These are phyloP conservation scores for Euphorbia pulcherrima DNA, from an alignment of 345 rosid genomes.

Conservation along the genomic window DNA sequence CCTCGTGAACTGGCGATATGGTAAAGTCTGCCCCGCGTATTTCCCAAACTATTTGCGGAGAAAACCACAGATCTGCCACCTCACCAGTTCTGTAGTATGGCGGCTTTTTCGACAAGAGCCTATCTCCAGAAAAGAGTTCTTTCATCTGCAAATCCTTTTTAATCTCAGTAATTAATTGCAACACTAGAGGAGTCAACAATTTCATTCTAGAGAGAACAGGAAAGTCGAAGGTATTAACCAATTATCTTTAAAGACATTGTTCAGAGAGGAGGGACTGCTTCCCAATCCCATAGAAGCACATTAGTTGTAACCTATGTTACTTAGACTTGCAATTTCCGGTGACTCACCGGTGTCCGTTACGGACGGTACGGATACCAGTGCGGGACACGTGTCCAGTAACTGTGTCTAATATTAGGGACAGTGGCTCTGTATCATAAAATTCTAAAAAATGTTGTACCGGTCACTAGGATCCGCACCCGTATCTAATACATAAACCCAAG, in stretches of 20 bases:
- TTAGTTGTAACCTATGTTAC: not conserved
- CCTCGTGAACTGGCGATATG: slow-evolving; percentile 75
- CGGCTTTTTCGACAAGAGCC: slow-evolving; percentile 56
- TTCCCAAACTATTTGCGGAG: slow-evolving; percentile 74
- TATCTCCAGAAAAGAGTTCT: slow-evolving; percentile 61
- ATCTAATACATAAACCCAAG: too few species aligned
- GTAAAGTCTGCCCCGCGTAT: slow-evolving; percentile 83
- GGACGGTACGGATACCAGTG: too few species aligned
- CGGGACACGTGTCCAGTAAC: too few species aligned
- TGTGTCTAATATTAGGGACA: too few species aligned
- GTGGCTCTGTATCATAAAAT: too few species aligned
- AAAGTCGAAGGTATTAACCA: too few species aligned
- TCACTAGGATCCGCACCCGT: too few species aligned
- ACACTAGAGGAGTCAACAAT: slow-evolving; percentile 9
- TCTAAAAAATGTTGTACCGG: too few species aligned
- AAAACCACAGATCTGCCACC: slow-evolving; percentile 78
- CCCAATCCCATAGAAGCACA: not conserved
- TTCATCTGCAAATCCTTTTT: slow-evolving; percentile 58
- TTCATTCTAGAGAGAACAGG: not conserved
- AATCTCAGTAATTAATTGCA: not conserved
- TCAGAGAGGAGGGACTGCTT: not conserved
- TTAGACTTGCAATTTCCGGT: too few species aligned
- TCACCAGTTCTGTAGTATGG: slow-evolving; percentile 70
- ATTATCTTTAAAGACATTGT: too few species aligned
- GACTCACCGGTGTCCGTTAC: too few species aligned